Conservation (phyloP, 169 alveolate genomes). For the Plasmodium gonderi region DNA sequence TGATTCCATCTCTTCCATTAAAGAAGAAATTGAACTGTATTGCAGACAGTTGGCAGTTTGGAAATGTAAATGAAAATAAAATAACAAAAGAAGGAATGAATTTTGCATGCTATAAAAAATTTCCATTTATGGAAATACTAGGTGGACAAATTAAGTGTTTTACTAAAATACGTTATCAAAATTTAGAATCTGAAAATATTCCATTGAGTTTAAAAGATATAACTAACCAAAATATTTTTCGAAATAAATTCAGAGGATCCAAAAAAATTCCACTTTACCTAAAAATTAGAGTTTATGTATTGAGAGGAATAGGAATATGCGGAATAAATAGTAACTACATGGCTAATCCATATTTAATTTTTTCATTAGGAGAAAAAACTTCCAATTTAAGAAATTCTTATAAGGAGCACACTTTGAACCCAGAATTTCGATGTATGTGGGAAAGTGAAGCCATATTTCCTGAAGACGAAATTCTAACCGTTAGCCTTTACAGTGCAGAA, state of each 20-base stretch:
- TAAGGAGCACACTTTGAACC: slow-evolving; percentile 77
- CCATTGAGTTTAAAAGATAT: slow-evolving; percentile 68
- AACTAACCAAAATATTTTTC: slow-evolving; percentile 63
- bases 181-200: slow-evolving; percentile 54
- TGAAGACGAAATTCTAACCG: slow-evolving; percentile 83
- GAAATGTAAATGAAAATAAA: slow-evolving; percentile 2
- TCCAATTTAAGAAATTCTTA: slow-evolving; percentile 76
- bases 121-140: slow-evolving; percentile 55
- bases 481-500: slow-evolving; percentile 81
- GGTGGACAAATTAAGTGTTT: slow-evolving; percentile 75
- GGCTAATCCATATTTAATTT: slow-evolving; percentile 82
- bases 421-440: slow-evolving; percentile 83
- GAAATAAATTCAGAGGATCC: slow-evolving; percentile 81
- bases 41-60: not conserved
- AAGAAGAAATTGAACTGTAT: slow-evolving; percentile 60
- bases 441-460: slow-evolving; percentile 88
- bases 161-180: slow-evolving; percentile 60
- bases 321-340: slow-evolving; percentile 55
- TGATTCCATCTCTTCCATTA: slow-evolving; percentile 78
- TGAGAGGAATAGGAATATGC: slow-evolving; percentile 80
- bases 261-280: slow-evolving; percentile 84
- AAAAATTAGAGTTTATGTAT: slow-evolving; percentile 85
- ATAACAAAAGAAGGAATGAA: slow-evolving; percentile 37
- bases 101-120: slow-evolving; percentile 62
- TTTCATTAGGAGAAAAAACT: slow-evolving; percentile 82